Evolutionary conservation across 1,139 yeast species (phyloP).

Genomic region (Nakaseomyces kungkrabaensis): DNA sequence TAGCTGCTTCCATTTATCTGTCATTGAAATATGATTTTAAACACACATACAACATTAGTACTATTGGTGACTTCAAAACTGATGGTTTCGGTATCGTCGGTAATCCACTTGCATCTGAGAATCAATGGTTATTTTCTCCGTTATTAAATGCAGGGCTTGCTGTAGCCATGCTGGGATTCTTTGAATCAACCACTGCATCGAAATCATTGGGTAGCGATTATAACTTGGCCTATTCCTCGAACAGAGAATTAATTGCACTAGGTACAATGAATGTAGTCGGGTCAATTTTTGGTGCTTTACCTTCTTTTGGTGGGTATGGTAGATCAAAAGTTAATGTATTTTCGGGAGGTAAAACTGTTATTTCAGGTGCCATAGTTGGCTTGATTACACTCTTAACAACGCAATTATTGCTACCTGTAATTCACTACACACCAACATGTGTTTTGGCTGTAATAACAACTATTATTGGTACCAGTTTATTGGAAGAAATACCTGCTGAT

Average conservation of each 20-base stretch:
- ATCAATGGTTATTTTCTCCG: constrained; percentile 21
- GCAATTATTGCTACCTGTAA: constrained; percentile 47
- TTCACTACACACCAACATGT: constrained; percentile 72
- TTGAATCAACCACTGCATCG: constrained; percentile 90
- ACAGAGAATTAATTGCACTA: constrained; percentile 70
- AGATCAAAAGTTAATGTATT: constrained; percentile 81
- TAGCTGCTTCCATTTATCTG: constrained; percentile 49
- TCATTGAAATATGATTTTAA: constrained; percentile 50
- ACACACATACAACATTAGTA: constrained; percentile 43
- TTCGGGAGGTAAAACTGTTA: constrained; percentile 76
- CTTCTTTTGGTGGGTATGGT: constrained; percentile 95
- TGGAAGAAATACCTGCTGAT: constrained; percentile 85
- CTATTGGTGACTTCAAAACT: constrained; percentile 58
- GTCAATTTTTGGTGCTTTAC: constrained; percentile 64
- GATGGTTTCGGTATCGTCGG: constrained; percentile 34
- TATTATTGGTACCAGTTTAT: constrained; percentile 63
- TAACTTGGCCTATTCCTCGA: constrained; percentile 59
- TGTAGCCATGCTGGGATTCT: constrained; percentile 82
- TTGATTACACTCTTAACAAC: constrained; percentile 58
- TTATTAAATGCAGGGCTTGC: constrained; percentile 54
- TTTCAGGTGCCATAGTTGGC: constrained; percentile 78
- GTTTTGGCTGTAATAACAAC: constrained; percentile 75
- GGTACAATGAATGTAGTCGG: constrained; percentile 67
- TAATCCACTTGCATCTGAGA: constrained; percentile 38
- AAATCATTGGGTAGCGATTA: constrained; percentile 63